These are phyloP conservation scores for Fusarium anguioides DNA, from an alignment of 2,329 filamentous ascomycete species.

Conservation along the genomic window DNA sequence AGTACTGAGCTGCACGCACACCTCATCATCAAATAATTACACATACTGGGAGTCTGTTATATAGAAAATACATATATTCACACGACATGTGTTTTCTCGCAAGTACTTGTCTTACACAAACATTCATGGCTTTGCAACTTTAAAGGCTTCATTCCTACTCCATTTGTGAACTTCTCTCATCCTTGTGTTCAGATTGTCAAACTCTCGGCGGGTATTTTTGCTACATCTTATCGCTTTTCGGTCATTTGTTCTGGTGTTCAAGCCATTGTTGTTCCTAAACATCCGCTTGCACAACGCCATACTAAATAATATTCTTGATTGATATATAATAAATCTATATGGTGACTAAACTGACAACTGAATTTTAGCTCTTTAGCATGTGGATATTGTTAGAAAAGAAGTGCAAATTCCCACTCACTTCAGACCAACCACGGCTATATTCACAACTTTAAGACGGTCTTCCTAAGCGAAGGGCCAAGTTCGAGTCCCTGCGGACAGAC, in stretches of 20 bases:
- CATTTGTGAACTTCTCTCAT: neutral
- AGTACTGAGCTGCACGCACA: neutral
- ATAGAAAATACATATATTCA: neutral
- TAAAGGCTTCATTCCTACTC: neutral
- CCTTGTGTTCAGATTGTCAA: neutral
- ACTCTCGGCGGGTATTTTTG: neutral
- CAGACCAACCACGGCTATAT: too few relatives aligned
- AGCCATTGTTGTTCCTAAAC: neutral
- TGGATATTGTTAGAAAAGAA: too few relatives aligned
- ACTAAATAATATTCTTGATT: too few relatives aligned
- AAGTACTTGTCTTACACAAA: neutral
- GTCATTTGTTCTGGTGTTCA: neutral
- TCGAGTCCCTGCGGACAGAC: too few relatives aligned
- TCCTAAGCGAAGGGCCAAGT: too few relatives aligned
- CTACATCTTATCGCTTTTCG: neutral
- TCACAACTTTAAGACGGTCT: too few relatives aligned
- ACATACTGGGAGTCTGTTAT: neutral
- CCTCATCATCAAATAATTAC: neutral
- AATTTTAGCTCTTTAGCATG: neutral
- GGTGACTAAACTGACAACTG: too few relatives aligned
- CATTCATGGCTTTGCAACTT: neutral
- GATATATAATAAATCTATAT: too few relatives aligned
- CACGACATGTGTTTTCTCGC: neutral
- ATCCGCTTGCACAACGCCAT: too few relatives aligned
- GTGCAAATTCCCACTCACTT: too few relatives aligned